Evolutionary conservation across 176 grass and related monocot species (phyloP).

Genomic region (Aegilops bicornis): DNA sequence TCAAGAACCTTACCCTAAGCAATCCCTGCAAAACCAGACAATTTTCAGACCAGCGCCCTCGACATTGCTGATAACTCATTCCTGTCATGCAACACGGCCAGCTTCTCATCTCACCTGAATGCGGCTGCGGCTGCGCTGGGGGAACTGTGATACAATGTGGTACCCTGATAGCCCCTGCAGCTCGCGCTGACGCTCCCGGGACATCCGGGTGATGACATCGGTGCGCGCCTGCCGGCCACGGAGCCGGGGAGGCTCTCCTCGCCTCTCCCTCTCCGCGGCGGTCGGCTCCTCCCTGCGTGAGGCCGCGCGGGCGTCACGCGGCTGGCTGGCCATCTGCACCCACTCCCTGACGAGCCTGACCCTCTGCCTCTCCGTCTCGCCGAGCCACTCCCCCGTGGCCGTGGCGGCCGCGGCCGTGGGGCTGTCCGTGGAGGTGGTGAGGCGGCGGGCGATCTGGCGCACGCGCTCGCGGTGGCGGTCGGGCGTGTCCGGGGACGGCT

Average conservation of each 20-base stretch:
- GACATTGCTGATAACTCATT: neutral
- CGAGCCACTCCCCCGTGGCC: conserved; percentile 68
- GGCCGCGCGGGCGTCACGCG: conserved; percentile 41
- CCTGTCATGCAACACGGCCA: neutral
- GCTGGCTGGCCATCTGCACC: conserved; percentile 88
- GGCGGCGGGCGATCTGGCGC: conserved; percentile 55
- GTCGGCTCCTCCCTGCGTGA: conserved; percentile 40
- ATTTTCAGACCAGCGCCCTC: neutral
- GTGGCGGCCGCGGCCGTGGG: conserved; percentile 15
- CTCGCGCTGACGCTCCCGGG: conserved; percentile 85
- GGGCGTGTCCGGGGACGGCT: conserved; percentile 57
- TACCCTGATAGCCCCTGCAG: conserved; percentile 83
- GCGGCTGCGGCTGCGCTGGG: conserved; percentile 80
- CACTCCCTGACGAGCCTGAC: conserved; percentile 89
- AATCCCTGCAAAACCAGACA: conserved; percentile 50
- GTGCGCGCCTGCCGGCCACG: conserved; percentile 79
- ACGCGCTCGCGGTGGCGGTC: conserved; percentile 69
- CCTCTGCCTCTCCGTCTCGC: conserved; percentile 84
- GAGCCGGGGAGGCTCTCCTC: conserved; percentile 62
- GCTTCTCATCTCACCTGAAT: conserved; percentile 66
- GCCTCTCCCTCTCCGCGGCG: conserved; percentile 38
- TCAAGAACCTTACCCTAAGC: conserved; percentile 91
- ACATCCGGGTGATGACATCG: conserved; percentile 77
- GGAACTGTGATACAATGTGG: conserved; percentile 67
- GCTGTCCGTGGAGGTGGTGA: conserved; percentile 45